Percentiles rank a stretch among this genome's conserved stretches.
Evolutionary conservation across 176 grass and related monocot species (phyloP).

Genomic region (Oryza glaberrima): DNA sequence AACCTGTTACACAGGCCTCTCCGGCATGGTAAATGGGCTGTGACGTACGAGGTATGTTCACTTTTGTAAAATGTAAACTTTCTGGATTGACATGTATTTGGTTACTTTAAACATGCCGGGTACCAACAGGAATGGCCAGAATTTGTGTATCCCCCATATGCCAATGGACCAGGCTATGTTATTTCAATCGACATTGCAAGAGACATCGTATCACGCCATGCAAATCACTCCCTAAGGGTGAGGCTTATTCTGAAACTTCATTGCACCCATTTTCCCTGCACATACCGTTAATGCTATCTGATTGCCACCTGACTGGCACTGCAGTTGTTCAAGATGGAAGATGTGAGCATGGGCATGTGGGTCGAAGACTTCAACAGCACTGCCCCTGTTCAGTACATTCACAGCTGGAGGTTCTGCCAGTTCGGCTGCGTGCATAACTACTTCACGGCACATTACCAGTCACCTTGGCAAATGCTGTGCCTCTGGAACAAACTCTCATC

Average conservation of each 20-base stretch:
- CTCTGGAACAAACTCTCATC: constrained; percentile 69
- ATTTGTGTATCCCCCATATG: constrained; percentile 80
- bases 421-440: constrained; percentile 79
- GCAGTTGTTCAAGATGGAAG: constrained; percentile 99
- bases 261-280: not conserved
- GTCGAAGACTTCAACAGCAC: constrained; percentile 85
- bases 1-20: constrained; percentile 88
- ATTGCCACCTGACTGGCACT: constrained; percentile 24
- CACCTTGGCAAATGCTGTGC: constrained; percentile 88
- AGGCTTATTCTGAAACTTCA: constrained; percentile 1
- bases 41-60: constrained; percentile 65
- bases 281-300: not conserved
- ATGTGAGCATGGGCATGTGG: constrained; percentile 99
- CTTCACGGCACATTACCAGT: constrained; percentile 90
- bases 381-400: constrained; percentile 56
- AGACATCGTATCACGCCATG: constrained; percentile 57
- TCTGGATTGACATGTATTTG: not conserved
- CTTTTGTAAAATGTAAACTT: not conserved
- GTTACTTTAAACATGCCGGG: not conserved
- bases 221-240: constrained; percentile 68
- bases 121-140: constrained; percentile 93
- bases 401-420: constrained; percentile 94
- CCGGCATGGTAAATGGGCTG: constrained; percentile 84
- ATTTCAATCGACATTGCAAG: constrained; percentile 64
- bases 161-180: constrained; percentile 92